These are phyloP conservation scores for Pythium diclinum DNA, from an alignment of 352 stramenopile genomes.

Conservation along the genomic window DNA sequence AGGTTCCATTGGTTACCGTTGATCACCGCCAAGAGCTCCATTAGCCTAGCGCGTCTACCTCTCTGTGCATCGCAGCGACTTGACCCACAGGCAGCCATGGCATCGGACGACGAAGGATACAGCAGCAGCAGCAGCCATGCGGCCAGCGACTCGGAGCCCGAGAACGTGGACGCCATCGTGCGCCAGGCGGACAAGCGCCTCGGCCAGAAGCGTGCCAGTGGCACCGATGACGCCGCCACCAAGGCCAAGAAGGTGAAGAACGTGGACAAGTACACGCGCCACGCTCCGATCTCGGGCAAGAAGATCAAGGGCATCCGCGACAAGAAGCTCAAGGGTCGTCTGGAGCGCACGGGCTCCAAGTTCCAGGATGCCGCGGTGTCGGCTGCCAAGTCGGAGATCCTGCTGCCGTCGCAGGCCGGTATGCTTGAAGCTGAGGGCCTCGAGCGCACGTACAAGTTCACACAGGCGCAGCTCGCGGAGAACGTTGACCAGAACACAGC, in stretches of 20 bases:
- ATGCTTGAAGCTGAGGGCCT: conserved; percentile 94
- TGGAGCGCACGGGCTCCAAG: conserved; percentile 74
- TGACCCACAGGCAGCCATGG: conserved; percentile 15
- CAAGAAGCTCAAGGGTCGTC: conserved; percentile 83
- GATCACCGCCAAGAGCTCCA: conserved; percentile 7
- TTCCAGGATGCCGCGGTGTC: conserved; percentile 80
- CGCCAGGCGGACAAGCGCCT: conserved; percentile 60
- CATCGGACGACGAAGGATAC: conserved; percentile 39
- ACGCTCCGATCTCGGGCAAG: conserved; percentile 48
- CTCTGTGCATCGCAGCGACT: background rate
- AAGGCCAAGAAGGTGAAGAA: conserved; percentile 53
- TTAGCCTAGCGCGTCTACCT: conserved; percentile 8
- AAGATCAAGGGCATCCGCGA: conserved; percentile 77
- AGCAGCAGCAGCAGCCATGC: conserved; percentile 33
- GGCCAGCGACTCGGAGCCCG: conserved; percentile 49
- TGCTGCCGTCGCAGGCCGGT: conserved; percentile 84
- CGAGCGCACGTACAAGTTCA: conserved; percentile 96
- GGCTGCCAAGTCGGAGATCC: conserved; percentile 89
- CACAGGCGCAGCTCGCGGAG: conserved; percentile 82
- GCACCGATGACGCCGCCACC: conserved; percentile 14
- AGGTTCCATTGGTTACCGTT: conserved; percentile 25
- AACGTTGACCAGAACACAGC: conserved; percentile 94
- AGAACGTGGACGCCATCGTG: conserved; percentile 57
- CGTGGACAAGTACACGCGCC: conserved; percentile 71
- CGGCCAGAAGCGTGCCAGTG: conserved; percentile 31